Percentiles rank a stretch among this genome's conserved stretches.
Conservation (phyloP, 2,329 filamentous ascomycete genomes). For the Gremmenia infestans region DNA sequence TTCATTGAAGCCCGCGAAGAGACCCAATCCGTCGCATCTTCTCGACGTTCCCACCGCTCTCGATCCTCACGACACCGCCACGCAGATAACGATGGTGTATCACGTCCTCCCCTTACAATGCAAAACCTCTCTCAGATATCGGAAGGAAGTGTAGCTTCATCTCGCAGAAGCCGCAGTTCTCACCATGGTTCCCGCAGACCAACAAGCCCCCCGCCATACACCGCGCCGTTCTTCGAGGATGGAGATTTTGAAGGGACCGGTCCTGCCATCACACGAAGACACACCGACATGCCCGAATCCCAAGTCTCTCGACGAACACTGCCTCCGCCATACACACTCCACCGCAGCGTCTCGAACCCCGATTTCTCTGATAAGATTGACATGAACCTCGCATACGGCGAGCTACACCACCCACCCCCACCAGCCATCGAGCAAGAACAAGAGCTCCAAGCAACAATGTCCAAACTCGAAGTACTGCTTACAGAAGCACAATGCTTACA, state of each 20-base stretch:
- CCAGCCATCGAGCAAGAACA: slow-evolving; percentile 39
- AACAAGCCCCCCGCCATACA: slow-evolving; percentile 14
- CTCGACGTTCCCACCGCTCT: slow-evolving; percentile 30
- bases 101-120: slow-evolving; percentile 21
- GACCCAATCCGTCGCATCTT: slow-evolving; percentile 37
- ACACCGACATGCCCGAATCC: slow-evolving; percentile 23
- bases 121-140: slow-evolving; percentile 21
- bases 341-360: slow-evolving; percentile 24
- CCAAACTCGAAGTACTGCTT: slow-evolving; percentile 69
- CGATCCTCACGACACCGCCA: slow-evolving; percentile 20
- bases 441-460: slow-evolving; percentile 64
- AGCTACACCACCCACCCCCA: slow-evolving; percentile 51
- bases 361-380: slow-evolving; percentile 55
- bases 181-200: slow-evolving; percentile 19
- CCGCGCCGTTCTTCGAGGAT: slow-evolving; percentile 21
- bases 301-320: slow-evolving; percentile 12
- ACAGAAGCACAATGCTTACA: slow-evolving; percentile 87
- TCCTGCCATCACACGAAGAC: slow-evolving; percentile 20
- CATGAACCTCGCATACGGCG: slow-evolving; percentile 88
- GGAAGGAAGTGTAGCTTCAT: slow-evolving; percentile 23
- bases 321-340: slow-evolving; percentile 20
- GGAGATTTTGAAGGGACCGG: slow-evolving; percentile 9
- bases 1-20: slow-evolving; percentile 38
- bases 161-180: slow-evolving; percentile 20
- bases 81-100: slow-evolving; percentile 3